Conservation (phyloP, 352 stramenopile genomes). For the Globisporangium sylvaticum region DNA sequence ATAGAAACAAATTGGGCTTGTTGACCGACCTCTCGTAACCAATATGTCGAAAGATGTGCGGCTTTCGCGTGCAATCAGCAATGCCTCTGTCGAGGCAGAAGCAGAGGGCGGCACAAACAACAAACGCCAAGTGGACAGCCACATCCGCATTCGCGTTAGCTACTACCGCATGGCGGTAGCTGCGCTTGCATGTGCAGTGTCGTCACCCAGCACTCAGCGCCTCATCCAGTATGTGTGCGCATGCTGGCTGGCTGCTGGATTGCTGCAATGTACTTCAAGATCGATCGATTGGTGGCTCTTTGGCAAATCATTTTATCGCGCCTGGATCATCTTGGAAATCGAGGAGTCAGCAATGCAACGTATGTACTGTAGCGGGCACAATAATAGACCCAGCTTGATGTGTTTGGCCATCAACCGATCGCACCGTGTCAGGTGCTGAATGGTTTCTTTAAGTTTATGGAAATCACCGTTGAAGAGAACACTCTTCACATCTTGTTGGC, state of each 20-base stretch:
- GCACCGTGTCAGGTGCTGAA: background rate
- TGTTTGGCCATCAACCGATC: too few species aligned
- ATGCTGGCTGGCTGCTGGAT: background rate
- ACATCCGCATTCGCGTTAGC: background rate
- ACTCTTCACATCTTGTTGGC: background rate
- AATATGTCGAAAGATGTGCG: background rate
- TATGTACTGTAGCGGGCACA: background rate
- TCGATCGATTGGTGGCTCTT: background rate
- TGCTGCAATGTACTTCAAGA: background rate
- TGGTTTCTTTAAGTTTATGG: background rate
- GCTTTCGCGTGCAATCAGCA: background rate
- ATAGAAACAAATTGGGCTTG: background rate
- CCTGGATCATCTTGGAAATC: background rate
- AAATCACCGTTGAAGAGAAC: background rate
- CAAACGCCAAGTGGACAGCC: background rate
- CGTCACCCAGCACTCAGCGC: background rate
- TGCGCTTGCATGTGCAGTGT: too few species aligned
- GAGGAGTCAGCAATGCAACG: background rate
- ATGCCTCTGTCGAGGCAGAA: background rate
- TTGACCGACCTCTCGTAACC: background rate
- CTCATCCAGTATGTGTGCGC: background rate
- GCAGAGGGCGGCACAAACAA: background rate
- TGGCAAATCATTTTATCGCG: background rate
- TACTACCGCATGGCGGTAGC: too few species aligned
- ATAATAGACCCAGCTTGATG: background rate